Base-by-base conservation (phyloP, 2,329 filamentous ascomycete genomes). In the Sporothrix humicola region DNA sequence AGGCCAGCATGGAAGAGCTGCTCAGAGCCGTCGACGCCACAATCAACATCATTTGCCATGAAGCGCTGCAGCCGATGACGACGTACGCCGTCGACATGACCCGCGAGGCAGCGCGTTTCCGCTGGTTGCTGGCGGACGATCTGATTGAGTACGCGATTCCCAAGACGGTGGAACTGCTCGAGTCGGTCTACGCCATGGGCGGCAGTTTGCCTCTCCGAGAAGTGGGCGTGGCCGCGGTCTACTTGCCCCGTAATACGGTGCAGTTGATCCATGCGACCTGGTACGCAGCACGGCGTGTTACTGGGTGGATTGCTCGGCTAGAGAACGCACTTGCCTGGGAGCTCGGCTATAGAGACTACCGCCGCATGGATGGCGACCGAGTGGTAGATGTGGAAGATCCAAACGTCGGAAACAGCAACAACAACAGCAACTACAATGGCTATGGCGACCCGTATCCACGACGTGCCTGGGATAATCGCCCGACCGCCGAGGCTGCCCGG, bases 331-430 rank as follows among this genome's bases (percentile, higher is more conserved):
- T 75, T 2, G 76, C 74, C 3, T 69, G 66, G 17, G 74, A 75
- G 65, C 74, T 76, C 5, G 74, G 76, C 46, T 76, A 77, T 69
- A 73, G 76, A 5, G 58, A 31, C 12, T 71, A 73, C 44, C 48
- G 48, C 58, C 20, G 48, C 7, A 46, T 42, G 58, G 17, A 23
- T 15, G 48, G 48, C 10, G 26, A 2, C 13, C 17, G n/a, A 26
- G 15, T 54, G 1, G n/a, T 12, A 5, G 52, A 44, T 8, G 46
- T 63, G 23, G 17, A 65, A 54, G 59, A 31, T 37, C 31, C 31
- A 37, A 37, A 37, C 31, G 31, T 7, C 31, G 31, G 31, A 37
- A 37, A 37, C 31, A 37, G 31, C 31, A 37, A 7, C 31, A 37
- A 37, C 31, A 37, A 37, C 31, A 5, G 7, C 31, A 6, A 37